phyloP scores from a whole-genome alignment of 768 basidiomycete species.

The Lactarius pseudohatsudake region DNA sequence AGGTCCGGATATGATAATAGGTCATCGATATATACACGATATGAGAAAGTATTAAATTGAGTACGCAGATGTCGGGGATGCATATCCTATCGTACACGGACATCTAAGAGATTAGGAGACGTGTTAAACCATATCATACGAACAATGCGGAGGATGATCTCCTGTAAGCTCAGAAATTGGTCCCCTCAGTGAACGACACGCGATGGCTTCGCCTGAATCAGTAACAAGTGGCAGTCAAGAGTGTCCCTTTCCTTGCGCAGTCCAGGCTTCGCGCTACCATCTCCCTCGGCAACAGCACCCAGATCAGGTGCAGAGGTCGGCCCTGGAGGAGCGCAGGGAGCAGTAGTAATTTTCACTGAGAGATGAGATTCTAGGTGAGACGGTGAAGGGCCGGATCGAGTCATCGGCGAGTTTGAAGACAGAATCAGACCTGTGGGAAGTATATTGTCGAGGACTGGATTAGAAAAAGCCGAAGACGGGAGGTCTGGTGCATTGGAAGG shows the following conservation, averaged over 20 bases:
- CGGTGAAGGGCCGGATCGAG: neutral
- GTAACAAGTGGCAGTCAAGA: neutral
- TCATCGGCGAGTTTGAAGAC: neutral
- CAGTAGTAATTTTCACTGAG: neutral
- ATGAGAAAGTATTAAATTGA: too few relatives aligned
- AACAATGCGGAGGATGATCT: neutral
- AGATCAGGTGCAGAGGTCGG: neutral
- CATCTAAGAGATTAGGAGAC: too few relatives aligned
- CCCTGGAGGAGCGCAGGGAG: neutral
- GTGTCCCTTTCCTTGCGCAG: neutral
- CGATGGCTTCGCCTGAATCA: neutral
- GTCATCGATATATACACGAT: too few relatives aligned
- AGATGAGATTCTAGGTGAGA: neutral
- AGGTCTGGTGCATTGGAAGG: too few relatives aligned
- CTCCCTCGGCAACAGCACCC: neutral
- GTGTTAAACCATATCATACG: neutral
- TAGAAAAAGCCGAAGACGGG: neutral
- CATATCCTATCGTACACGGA: too few relatives aligned
- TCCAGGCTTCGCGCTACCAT: neutral
- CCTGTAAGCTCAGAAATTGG: neutral
- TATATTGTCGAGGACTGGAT: neutral
- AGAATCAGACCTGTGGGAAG: neutral
- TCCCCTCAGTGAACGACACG: neutral
- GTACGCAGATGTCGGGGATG: too few relatives aligned
- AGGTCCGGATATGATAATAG: too few relatives aligned